Evolutionary conservation across 306 rosid genomes (phyloP), one percentile per base, ranked within the genome.

Genomic region (Glycyrrhiza uralensis): DNA sequence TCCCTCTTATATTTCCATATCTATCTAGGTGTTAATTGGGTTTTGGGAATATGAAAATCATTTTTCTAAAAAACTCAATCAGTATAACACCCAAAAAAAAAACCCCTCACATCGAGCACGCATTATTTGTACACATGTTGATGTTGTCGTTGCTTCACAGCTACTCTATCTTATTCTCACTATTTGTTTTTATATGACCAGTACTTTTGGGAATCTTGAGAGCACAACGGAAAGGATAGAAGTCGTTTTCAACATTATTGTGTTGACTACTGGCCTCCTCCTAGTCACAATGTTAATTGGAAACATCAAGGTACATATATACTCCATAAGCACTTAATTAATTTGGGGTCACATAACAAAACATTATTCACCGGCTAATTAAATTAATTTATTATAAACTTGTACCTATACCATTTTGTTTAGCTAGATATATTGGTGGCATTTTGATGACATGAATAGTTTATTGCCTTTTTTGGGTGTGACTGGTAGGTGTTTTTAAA

Each of bases 281-380:
- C 74, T 89, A 18, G 98, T 94, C 62, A 94, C 98, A 17, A 89
- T 94, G 98, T 79, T 94, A 87, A 94, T 94, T 5, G 97, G 97
- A 63, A 94, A 94, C 78, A 94, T 94, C 59, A 91, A 94, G 98
- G 97, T 94, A 77, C 28, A 14, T 26, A 2, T n/a, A n/a, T n/a
- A n/a, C n/a, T n/a, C n/a, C n/a, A 22, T 13, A 23, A 18, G 22
- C 38, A 66, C 28, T 3, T 6, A 44, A 2, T 26, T 23, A 24
- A 11, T 52, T 52, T 51, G 18, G 17, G 60, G 10, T 54, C 35
- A 54, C 33, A 12, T 12, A 54, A 24, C 60, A 54, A 24, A 52
- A 54, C n/a, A n/a, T n/a, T n/a, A n/a, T n/a, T n/a, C n/a, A n/a
- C n/a, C n/a, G n/a, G n/a, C 11, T 54, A 54, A 23, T 12, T 52